A percentile compares a stretch with the other conserved stretches of the same genome.
phyloP scores from a whole-genome alignment of 1,284 basidiomycete species.

The Schizophyllum amplum region DNA sequence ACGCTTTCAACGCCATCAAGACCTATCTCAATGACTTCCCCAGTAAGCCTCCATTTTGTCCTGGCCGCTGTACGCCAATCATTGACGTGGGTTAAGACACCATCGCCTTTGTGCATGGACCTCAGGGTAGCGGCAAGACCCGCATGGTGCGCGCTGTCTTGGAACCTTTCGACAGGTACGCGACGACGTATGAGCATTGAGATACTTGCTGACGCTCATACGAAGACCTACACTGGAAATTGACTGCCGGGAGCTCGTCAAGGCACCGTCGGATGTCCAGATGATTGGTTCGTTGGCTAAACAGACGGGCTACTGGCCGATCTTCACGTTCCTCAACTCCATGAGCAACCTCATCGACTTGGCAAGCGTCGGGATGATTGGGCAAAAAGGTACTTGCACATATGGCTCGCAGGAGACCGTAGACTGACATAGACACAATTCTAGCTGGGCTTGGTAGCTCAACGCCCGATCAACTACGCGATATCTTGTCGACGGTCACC shows the following conservation, averaged over 20 bases:
- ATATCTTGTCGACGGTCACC: conserved; percentile 70
- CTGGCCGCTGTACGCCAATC: background rate
- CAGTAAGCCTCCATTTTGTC: conserved; percentile 11
- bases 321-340: conserved; percentile 85
- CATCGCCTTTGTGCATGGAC: conserved; percentile 82
- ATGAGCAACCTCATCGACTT: conserved; percentile 86
- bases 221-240: conserved; percentile 41
- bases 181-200: no score
- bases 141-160: conserved; percentile 52
- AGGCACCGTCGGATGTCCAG: conserved; percentile 65
- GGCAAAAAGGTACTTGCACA: conserved; percentile 88
- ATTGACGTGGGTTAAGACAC: conserved; percentile 27
- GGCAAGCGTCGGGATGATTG: conserved; percentile 89
- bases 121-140: conserved; percentile 86
- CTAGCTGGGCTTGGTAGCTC: conserved; percentile 81
- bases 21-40: conserved; percentile 73
- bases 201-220: background rate
- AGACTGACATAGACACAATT: no score
- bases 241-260: conserved; percentile 68
- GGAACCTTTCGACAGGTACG: conserved; percentile 41
- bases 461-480: conserved; percentile 79
- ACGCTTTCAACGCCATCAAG: conserved; percentile 63
- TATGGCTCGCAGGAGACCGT: no score
- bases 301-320: conserved; percentile 87
- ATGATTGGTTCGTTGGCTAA: conserved; percentile 65